Evolutionary conservation across 805 yeast genomes (phyloP), one percentile per base, ranked within the genome.

Genomic region (Lipomyces kockii): DNA sequence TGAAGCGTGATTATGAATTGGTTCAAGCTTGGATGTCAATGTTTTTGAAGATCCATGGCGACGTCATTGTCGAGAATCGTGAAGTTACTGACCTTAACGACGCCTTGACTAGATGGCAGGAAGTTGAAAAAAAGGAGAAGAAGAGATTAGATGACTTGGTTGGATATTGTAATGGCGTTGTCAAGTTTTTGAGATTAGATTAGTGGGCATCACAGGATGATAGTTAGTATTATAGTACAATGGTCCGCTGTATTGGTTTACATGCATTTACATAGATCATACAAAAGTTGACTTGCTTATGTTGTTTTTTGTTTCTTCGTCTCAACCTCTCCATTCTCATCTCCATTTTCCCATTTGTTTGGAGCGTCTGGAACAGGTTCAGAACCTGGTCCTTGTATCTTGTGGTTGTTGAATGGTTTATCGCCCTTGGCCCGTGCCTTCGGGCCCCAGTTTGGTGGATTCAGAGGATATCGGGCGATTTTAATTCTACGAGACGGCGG

Each of bases 371-470:
- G 17, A 29, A 29, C 22, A 9, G 58, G 34, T 2, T 9, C 20
- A 7, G 46, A 12, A 4, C 62, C 63, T 34, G 37, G 58, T 1
- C 64, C 64, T 17, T 52, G 60, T 5, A 32, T n/a, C 58, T 43
- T 63, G 52, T 51, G 27, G 52, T 58, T 53, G 35, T 55, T 37
- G 20, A 20, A 53, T 14, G 51, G 58, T 25, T 60, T 53, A 49
- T 66, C 68, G 39, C 68, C 72, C 29, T 63, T 68, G 9, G 97
- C 96, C 75, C 89, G 87, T 2, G 97, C 87, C 80, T 90, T 91
- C 49, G 98, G 99, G 1, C 99, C 99, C 99, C 99, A 95, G 77
- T 91, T 89, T 76, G 90, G 91, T 17, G 99, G 99, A 75, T 93
- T 94, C 75, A 88, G 92, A 77, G 93, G 99, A 78, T 84, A 94